These are phyloP conservation scores for Barnettozyma hawaiiensis DNA, from an alignment of 1,139 yeast species.

Conservation along the genomic window DNA sequence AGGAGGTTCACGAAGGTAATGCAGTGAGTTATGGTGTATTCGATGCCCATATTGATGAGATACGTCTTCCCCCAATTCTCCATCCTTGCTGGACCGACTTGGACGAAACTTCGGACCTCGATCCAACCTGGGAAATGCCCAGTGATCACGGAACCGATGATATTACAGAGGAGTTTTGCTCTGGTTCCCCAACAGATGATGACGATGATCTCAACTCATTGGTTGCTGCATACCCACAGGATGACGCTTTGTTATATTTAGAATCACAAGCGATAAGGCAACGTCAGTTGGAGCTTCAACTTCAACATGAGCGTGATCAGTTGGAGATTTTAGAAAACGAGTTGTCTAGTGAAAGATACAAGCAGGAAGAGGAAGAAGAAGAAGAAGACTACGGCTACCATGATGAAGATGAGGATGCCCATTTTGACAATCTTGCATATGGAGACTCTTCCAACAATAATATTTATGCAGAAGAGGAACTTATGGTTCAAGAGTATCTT, in stretches of 20 bases:
- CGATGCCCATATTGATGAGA: background rate
- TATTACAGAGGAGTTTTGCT: constrained; percentile 9
- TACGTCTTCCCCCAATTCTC: background rate
- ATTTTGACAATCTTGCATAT: background rate
- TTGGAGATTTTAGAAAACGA: constrained; percentile 19
- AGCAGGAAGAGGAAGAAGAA: too few species aligned
- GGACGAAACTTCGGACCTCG: constrained; percentile 15
- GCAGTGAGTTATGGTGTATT: background rate
- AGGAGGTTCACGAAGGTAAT: background rate
- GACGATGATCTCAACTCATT: constrained; percentile 4
- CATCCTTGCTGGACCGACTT: constrained; percentile 1
- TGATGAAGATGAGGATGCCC: constrained; percentile 11
- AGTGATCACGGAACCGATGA: constrained; percentile 14
- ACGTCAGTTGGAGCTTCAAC: constrained; percentile 18
- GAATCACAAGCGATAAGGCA: constrained; percentile 20
- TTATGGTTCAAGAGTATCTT: constrained; percentile 28
- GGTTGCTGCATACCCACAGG: background rate
- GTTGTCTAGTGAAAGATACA: constrained; percentile 9
- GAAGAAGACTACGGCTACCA: too few species aligned
- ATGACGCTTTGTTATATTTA: constrained; percentile 6
- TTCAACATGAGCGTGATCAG: constrained; percentile 20
- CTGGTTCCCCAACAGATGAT: constrained; percentile 8
- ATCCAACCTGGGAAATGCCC: constrained; percentile 3
- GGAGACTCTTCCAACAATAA: background rate
- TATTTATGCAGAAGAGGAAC: constrained; percentile 29